Evolutionary conservation across 1,139 yeast genomes (phyloP).

Genomic region (Yamadazyma triangularis): DNA sequence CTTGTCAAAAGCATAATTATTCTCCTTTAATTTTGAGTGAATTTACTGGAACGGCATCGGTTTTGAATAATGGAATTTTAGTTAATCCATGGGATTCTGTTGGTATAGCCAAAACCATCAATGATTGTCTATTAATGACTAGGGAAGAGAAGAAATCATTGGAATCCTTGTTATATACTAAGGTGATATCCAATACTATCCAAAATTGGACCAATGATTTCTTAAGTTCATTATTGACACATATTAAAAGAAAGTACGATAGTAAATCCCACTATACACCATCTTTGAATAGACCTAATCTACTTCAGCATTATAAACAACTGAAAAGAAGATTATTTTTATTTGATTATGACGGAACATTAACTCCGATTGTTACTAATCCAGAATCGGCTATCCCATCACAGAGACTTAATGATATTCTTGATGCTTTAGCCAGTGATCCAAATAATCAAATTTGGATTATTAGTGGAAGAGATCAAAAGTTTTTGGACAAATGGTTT

Average conservation of each 20-base stretch:
- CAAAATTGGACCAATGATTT: constrained; percentile 78
- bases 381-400: constrained; percentile 99
- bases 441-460: constrained; percentile 90
- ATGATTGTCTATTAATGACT: constrained; percentile 58
- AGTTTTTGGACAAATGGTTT: constrained; percentile 83
- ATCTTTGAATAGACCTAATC: constrained; percentile 68
- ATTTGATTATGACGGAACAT: constrained; percentile 96
- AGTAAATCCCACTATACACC: constrained; percentile 67
- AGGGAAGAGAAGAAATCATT: constrained; percentile 34
- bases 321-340: constrained; percentile 73
- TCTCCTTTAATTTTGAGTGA: constrained; percentile 85
- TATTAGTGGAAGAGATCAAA: constrained; percentile 93
- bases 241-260: constrained; percentile 19
- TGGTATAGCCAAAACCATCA: constrained; percentile 82
- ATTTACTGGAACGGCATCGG: constrained; percentile 88
- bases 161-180: constrained; percentile 52
- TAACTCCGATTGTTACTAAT: constrained; percentile 91
- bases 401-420: constrained; percentile 56
- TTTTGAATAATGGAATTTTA: constrained; percentile 71
- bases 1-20: constrained; percentile 71
- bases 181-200: constrained; percentile 68
- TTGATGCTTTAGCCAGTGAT: constrained; percentile 62
- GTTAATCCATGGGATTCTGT: constrained; percentile 98
- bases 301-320: constrained; percentile 54
- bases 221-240: constrained; percentile 45